Conservation (phyloP, 768 basidiomycete genomes). For the Cystofilobasidium capitatum region DNA sequence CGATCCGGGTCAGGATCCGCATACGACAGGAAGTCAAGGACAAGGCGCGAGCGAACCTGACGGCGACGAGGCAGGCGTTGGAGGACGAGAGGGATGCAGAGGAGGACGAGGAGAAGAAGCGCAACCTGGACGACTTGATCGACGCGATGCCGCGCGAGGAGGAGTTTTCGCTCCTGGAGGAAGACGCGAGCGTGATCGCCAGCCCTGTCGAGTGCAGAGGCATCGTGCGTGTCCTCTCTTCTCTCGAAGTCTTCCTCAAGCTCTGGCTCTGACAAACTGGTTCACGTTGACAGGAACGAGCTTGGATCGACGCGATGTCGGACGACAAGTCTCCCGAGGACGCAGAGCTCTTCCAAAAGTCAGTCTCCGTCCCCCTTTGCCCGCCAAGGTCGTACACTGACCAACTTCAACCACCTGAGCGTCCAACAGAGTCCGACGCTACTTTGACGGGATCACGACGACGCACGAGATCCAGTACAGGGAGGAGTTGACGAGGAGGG, state of each 20-base stretch:
- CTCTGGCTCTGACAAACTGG: not conserved
- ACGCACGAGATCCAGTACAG: slow-evolving; percentile 84
- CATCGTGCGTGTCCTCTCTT: slow-evolving; percentile 6
- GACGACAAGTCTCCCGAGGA: slow-evolving; percentile 1
- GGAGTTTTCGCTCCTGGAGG: not conserved
- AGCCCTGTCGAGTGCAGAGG: slow-evolving; percentile 3
- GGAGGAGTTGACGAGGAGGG: slow-evolving; percentile 10
- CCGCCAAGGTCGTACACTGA: not conserved
- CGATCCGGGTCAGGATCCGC: slow-evolving; percentile 73
- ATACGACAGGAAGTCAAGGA: slow-evolving; percentile 67
- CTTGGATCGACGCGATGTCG: slow-evolving; percentile 14
- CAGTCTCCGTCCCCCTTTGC: not conserved
- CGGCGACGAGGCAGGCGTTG: slow-evolving; percentile 42
- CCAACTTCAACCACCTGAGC: not conserved
- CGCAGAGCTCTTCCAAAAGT: not conserved
- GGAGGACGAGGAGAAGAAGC: slow-evolving; percentile 60
- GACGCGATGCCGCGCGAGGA: not conserved
- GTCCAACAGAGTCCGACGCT: slow-evolving; percentile 65
- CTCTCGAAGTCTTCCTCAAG: not conserved
- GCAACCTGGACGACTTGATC: slow-evolving; percentile 61
- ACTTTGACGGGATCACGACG: slow-evolving; percentile 83
- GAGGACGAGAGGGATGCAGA: slow-evolving; percentile 44
- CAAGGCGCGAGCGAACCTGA: slow-evolving; percentile 31
- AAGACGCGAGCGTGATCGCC: slow-evolving; percentile 14
- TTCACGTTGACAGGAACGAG: not conserved